phyloP scores from a whole-genome alignment of 768 basidiomycete species.

The Boletus tomentosulus region DNA sequence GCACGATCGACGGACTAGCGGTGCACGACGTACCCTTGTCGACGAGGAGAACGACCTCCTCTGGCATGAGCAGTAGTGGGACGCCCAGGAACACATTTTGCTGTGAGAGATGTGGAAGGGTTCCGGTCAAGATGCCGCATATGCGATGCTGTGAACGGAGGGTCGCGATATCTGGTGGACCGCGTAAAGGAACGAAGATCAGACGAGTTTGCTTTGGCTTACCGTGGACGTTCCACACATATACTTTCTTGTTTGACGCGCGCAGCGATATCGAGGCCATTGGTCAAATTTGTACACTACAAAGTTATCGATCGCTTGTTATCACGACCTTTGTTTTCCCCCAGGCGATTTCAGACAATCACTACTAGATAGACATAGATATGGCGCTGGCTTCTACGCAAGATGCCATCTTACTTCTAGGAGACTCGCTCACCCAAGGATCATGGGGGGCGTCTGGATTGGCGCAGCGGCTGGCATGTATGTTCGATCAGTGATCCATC shows the following conservation, averaged over 20 bases:
- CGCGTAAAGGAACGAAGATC: neutral
- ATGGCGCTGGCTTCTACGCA: slow-evolving; percentile 56
- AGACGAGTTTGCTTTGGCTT: slow-evolving; percentile 6
- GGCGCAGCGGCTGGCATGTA: slow-evolving; percentile 56
- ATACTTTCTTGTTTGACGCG: slow-evolving; percentile 74
- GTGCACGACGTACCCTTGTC: slow-evolving; percentile 53
- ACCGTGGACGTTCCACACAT: slow-evolving; percentile 90
- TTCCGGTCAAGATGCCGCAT: slow-evolving; percentile 84
- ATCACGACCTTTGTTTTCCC: no score
- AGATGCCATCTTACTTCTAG: slow-evolving; percentile 71
- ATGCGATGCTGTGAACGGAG: slow-evolving; percentile 79
- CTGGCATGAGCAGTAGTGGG: slow-evolving; percentile 84
- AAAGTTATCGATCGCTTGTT: no score
- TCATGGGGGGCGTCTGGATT: slow-evolving; percentile 61
- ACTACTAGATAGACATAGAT: neutral
- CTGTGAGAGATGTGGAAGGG: slow-evolving; percentile 90
- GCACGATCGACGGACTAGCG: neutral
- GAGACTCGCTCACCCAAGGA: slow-evolving; percentile 78
- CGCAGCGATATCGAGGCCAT: slow-evolving; percentile 50
- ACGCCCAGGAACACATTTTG: slow-evolving; percentile 95
- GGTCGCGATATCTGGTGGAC: slow-evolving; percentile 63
- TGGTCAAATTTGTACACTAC: no score
- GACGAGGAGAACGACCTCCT: slow-evolving; percentile 87
- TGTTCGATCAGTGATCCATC: neutral
- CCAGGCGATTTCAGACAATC: no score